Evolutionary conservation across 345 rosid species (phyloP).

Genomic region (Firmiana major): DNA sequence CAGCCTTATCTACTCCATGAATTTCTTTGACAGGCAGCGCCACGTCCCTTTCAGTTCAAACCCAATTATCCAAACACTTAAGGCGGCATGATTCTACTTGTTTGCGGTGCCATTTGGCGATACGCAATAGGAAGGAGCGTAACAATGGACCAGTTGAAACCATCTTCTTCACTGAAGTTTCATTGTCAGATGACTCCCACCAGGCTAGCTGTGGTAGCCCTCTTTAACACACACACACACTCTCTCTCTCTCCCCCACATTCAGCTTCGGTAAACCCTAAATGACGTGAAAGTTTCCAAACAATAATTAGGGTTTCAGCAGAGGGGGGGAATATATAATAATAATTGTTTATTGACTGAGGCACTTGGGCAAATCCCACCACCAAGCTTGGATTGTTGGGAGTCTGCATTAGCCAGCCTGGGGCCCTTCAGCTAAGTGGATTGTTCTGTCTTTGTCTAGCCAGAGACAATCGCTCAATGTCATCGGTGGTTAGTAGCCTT

Average conservation of each 20-base stretch:
- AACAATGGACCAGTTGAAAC: background rate
- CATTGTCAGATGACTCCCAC: background rate
- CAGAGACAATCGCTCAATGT: background rate
- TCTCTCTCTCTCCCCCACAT: background rate
- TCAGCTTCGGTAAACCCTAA: background rate
- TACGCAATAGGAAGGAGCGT: background rate
- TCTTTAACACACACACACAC: too few relatives aligned
- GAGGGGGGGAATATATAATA: too few relatives aligned
- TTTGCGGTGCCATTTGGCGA: background rate
- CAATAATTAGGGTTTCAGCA: too few relatives aligned
- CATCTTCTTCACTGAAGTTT: background rate
- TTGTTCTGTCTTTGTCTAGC: background rate
- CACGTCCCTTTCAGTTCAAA: background rate
- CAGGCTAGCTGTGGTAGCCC: slow-evolving; percentile 2
- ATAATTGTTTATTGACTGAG: slow-evolving; percentile 1
- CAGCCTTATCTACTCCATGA: slow-evolving; percentile 16
- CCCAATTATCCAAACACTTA: background rate
- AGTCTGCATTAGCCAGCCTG: background rate
- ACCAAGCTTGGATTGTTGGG: background rate
- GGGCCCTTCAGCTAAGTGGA: background rate
- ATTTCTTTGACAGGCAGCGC: background rate
- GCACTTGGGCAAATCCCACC: too few relatives aligned
- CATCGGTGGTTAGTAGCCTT: background rate
- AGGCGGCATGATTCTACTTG: background rate
- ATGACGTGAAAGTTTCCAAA: background rate